phyloP scores from a whole-genome alignment of 2,329 filamentous ascomycete genomes.

The Xylaria digitata region DNA sequence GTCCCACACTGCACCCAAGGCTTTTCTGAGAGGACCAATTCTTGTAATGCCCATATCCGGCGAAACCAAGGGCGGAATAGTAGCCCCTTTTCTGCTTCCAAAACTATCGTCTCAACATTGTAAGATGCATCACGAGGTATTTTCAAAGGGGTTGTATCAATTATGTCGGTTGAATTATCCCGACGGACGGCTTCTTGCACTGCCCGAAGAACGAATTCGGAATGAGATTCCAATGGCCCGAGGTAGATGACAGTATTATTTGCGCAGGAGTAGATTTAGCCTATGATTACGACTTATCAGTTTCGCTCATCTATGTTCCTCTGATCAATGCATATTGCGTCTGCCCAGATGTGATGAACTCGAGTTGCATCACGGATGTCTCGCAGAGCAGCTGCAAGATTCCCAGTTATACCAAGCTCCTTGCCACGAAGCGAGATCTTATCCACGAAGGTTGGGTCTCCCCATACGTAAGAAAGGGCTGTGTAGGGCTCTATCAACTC shows the following conservation, averaged over 20 bases:
- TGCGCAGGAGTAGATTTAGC: conserved; percentile 24
- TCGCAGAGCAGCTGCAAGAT: conserved; percentile 9
- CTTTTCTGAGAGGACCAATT: conserved; percentile 27
- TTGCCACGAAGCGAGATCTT: neutral
- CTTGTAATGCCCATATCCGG: conserved; percentile 36
- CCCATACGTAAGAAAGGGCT: conserved; percentile 21
- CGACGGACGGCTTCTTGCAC: neutral
- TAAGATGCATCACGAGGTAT: too few relatives aligned
- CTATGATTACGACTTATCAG: conserved; percentile 30
- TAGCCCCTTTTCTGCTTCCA: neutral
- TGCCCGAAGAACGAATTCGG: neutral
- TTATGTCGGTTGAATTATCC: too few relatives aligned
- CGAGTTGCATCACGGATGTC: conserved; percentile 6
- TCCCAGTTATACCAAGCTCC: neutral
- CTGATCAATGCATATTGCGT: conserved; percentile 35
- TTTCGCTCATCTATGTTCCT: conserved; percentile 25
- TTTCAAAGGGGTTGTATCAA: too few relatives aligned
- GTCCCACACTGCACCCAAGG: conserved; percentile 32
- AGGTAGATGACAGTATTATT: conserved; percentile 30
- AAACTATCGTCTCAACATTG: neutral
- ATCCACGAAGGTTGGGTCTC: neutral
- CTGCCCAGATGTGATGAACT: conserved; percentile 2
- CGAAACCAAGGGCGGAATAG: conserved; percentile 30
- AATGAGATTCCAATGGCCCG: conserved; percentile 2
- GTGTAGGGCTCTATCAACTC: conserved; percentile 14